Evolutionary conservation across 2,329 filamentous ascomycete species (phyloP).

Genomic region (Fusarium ramigenum): DNA sequence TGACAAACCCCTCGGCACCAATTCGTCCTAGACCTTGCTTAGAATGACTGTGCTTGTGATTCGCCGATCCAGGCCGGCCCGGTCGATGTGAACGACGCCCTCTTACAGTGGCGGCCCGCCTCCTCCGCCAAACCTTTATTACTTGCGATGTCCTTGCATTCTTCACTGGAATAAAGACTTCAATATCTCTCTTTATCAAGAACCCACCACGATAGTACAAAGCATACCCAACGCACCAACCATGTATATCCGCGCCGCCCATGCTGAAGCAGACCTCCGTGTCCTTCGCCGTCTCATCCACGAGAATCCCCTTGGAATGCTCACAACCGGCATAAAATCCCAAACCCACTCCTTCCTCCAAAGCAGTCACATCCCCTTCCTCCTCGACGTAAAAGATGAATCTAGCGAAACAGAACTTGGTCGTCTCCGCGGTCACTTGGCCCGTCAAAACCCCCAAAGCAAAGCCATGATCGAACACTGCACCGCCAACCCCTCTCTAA

Average conservation of each 20-base stretch:
- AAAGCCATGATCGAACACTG: conserved; percentile 65
- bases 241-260: conserved; percentile 44
- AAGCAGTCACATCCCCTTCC: conserved; percentile 68
- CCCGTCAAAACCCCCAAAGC: conserved; percentile 69
- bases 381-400: conserved; percentile 60
- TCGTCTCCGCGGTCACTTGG: conserved; percentile 67
- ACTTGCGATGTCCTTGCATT: neutral
- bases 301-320: conserved; percentile 67
- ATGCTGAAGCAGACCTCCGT: conserved; percentile 60
- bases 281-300: conserved; percentile 65
- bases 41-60: conserved; percentile 12
- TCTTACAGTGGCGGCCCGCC: conserved; percentile 17
- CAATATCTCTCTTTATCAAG: accelerated
- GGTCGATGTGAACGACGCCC: neutral
- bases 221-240: too few relatives aligned
- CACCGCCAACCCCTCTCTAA: neutral
- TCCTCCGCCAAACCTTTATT: conserved; percentile 17
- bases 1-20: neutral
- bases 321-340: conserved; percentile 69
- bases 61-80: conserved; percentile 14
- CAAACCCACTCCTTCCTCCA: conserved; percentile 59
- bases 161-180: accelerated
- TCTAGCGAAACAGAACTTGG: conserved; percentile 50
- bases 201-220: accelerated
- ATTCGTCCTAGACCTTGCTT: neutral